Percentiles rank a stretch among this genome's conserved stretches.
Evolutionary conservation across 1,139 yeast genomes (phyloP).

Genomic region (Yamadazyma membranifaciens): DNA sequence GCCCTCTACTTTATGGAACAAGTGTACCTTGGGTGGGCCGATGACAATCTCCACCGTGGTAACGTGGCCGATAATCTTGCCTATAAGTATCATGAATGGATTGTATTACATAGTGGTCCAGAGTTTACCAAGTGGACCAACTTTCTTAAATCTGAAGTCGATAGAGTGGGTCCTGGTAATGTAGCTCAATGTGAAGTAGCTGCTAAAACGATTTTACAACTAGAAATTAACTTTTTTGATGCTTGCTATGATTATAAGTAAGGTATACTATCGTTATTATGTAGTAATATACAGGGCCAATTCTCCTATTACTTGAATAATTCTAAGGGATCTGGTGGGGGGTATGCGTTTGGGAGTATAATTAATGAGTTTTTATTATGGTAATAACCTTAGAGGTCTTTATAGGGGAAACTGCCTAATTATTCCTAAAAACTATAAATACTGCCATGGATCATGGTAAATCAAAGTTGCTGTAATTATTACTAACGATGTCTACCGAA

Average conservation of each 20-base stretch:
- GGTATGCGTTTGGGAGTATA: too few species aligned
- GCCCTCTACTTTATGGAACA: slow-evolving; percentile 48
- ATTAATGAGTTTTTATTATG: too few species aligned
- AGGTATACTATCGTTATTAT: too few species aligned
- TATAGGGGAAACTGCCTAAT: too few species aligned
- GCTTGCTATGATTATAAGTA: slow-evolving; percentile 32
- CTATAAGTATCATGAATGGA: slow-evolving; percentile 52
- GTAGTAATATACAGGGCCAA: too few species aligned
- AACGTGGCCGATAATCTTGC: slow-evolving; percentile 27
- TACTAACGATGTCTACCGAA: slow-evolving; percentile 23
- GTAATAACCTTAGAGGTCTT: too few species aligned
- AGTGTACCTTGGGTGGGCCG: slow-evolving; percentile 54
- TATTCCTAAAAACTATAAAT: too few species aligned
- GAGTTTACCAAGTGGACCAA: slow-evolving; percentile 46
- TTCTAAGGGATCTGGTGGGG: too few species aligned
- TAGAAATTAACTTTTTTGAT: slow-evolving; percentile 47
- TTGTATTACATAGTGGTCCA: slow-evolving; percentile 47
- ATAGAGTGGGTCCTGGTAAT: slow-evolving; percentile 27
- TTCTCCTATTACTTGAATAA: too few species aligned
- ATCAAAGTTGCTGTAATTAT: too few species aligned
- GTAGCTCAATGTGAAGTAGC: slow-evolving; percentile 25
- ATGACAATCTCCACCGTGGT: slow-evolving; percentile 19
- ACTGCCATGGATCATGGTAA: too few species aligned
- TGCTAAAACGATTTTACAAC: slow-evolving; percentile 32
- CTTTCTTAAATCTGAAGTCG: slow-evolving; percentile 44